These are phyloP conservation scores for Tephrocybe rancida DNA, from an alignment of 768 basidiomycete genomes.

Conservation along the genomic window DNA sequence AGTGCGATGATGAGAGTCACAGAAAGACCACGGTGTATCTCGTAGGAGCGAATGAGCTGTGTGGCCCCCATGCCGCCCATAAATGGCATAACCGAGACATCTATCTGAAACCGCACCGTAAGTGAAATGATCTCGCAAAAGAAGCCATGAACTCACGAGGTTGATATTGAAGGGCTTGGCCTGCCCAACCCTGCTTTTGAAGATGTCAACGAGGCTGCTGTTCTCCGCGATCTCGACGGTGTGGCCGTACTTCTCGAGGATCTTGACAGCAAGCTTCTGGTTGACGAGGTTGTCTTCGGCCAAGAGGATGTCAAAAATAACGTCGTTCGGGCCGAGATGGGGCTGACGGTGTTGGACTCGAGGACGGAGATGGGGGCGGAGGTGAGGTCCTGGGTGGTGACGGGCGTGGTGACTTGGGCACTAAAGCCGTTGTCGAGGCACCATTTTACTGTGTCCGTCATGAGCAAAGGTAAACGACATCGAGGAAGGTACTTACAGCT, in stretches of 20 bases:
- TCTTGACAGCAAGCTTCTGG: constrained; percentile 95
- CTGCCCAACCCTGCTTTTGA: constrained; percentile 74
- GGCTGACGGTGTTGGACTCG: constrained; percentile 92
- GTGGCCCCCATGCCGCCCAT: constrained; percentile 99
- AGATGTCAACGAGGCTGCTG: constrained; percentile 90
- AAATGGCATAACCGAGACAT: constrained; percentile 96
- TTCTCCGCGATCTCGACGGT: constrained; percentile 97
- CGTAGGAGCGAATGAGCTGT: constrained; percentile 84
- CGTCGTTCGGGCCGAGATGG: constrained; percentile 86
- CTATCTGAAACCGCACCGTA: constrained; percentile 67
- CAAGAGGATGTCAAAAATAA: constrained; percentile 89
- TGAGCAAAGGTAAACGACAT: neutral
- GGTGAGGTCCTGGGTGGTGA: constrained; percentile 84
- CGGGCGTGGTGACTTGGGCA: constrained; percentile 91
- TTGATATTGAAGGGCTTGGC: constrained; percentile 88
- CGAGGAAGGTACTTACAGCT: constrained; percentile 56
- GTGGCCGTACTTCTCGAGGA: constrained; percentile 95
- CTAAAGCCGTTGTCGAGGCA: constrained; percentile 96
- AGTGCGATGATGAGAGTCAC: constrained; percentile 93
- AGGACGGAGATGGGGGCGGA: constrained; percentile 92
- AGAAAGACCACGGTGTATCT: constrained; percentile 61
- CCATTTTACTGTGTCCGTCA: constrained; percentile 76
- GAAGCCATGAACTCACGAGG: constrained; percentile 55
- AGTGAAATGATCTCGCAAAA: neutral
- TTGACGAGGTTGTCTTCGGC: constrained; percentile 98